phyloP scores from a whole-genome alignment of 306 rosid genomes.

The Quillaja saponaria region DNA sequence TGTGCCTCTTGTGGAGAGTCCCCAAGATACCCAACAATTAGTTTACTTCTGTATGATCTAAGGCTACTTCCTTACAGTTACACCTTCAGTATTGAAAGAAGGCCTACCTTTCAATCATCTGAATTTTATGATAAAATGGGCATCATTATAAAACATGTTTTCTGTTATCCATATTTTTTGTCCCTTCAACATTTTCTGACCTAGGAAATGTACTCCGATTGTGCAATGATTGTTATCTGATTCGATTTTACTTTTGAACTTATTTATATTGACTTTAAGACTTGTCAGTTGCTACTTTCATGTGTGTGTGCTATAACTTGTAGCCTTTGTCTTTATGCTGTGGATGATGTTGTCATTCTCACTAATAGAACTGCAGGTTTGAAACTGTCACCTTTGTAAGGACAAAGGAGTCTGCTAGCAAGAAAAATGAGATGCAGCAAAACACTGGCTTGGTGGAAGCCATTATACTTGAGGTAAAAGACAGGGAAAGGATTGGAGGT shows the following conservation, averaged over 20 bases:
- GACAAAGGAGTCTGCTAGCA: constrained; percentile 55
- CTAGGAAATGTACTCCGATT: too few species aligned
- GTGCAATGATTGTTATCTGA: not conserved
- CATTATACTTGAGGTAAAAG: constrained; percentile 73
- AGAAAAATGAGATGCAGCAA: constrained; percentile 59
- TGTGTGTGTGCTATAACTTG: not conserved
- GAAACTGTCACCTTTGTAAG: constrained; percentile 66
- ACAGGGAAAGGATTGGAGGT: constrained; percentile 70
- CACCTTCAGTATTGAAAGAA: too few species aligned
- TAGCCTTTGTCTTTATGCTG: constrained; percentile 8
- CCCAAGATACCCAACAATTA: too few species aligned
- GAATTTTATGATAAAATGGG: too few species aligned
- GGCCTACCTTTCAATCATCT: too few species aligned
- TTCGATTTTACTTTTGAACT: not conserved
- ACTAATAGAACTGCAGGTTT: constrained; percentile 55
- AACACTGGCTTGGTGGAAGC: constrained; percentile 84
- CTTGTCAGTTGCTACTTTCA: not conserved
- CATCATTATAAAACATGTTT: too few species aligned
- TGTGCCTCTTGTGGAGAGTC: too few species aligned
- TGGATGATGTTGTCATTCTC: constrained; percentile 29
- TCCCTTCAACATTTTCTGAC: too few species aligned
- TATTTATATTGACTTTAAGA: not conserved
- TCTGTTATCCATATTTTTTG: too few species aligned
- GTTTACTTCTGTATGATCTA: too few species aligned
- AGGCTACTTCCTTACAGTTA: too few species aligned